These are phyloP conservation scores for Starmerella vaccinii DNA, from an alignment of 805 yeast species.

Conservation along the genomic window DNA sequence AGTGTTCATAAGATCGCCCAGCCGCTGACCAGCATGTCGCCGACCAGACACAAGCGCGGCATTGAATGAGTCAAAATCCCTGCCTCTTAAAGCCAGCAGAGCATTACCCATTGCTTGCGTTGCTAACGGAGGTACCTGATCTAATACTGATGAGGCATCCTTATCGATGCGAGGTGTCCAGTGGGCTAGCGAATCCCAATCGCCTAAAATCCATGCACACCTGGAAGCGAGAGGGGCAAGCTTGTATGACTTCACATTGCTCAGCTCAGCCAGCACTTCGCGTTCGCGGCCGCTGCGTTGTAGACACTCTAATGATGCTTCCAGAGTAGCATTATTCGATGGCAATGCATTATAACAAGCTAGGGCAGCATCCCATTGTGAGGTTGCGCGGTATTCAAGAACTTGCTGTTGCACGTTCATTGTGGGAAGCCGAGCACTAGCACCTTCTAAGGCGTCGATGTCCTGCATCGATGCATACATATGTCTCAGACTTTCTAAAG, in stretches of 20 bases:
- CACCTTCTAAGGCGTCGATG: conserved; percentile 80
- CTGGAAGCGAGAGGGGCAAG: conserved; percentile 55
- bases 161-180: conserved; percentile 33
- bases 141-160: background rate
- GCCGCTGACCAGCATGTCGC: conserved; percentile 47
- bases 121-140: conserved; percentile 14
- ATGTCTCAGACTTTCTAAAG: conserved; percentile 41
- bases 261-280: conserved; percentile 45
- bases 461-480: conserved; percentile 85
- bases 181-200: conserved; percentile 31
- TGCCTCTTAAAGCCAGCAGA: conserved; percentile 37
- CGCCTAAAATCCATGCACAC: conserved; percentile 61
- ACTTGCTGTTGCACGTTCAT: conserved; percentile 65
- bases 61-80: conserved; percentile 32
- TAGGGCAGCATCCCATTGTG: conserved; percentile 78
- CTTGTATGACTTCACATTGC: conserved; percentile 21
- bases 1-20: conserved; percentile 36
- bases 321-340: conserved; percentile 30
- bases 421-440: conserved; percentile 55
- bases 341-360: conserved; percentile 60
- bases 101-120: conserved; percentile 41
- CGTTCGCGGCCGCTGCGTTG: conserved; percentile 69
- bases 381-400: conserved; percentile 69
- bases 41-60: conserved; percentile 43
- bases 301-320: conserved; percentile 54